These are phyloP conservation scores for Naganishia onofrii DNA, from an alignment of 768 basidiomycete genomes.

Conservation along the genomic window DNA sequence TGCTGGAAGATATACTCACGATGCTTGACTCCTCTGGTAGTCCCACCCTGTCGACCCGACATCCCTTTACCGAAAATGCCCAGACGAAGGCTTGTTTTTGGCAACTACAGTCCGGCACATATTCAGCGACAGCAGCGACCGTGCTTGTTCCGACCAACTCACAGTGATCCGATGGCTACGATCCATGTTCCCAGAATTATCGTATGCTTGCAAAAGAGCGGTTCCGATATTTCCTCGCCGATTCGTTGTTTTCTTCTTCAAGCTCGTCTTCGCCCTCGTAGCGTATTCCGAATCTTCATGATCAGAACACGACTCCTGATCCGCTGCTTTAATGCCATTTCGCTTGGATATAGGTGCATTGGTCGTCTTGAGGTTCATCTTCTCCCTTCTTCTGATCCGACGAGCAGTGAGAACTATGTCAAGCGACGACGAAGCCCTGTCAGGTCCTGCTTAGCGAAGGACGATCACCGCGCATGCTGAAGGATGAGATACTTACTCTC, in stretches of 20 bases:
- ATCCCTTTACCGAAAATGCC: constrained; percentile 19
- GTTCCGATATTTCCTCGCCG: not conserved
- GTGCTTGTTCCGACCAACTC: not conserved
- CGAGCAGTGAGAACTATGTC: constrained; percentile 8
- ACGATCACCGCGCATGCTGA: not conserved
- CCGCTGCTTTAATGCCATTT: not conserved
- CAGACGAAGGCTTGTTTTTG: constrained; percentile 1
- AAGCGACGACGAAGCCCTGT: not conserved
- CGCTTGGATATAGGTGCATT: not conserved
- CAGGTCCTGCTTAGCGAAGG: constrained; percentile 14
- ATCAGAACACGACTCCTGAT: not conserved
- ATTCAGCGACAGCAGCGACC: not conserved
- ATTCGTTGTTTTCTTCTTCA: too few relatives aligned
- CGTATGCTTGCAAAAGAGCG: constrained; percentile 10
- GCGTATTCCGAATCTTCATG: not conserved
- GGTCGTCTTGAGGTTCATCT: constrained; percentile 1
- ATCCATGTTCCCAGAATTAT: constrained; percentile 1
- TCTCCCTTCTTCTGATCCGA: constrained; percentile 4
- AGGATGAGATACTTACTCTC: constrained; percentile 2
- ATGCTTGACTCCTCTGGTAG: not conserved
- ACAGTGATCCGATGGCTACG: constrained; percentile 8
- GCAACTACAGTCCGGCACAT: not conserved
- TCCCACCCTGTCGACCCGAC: not conserved
- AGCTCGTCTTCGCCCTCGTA: not conserved
- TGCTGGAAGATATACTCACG: not conserved